A percentile compares a stretch with the other conserved stretches of the same genome.
These are phyloP conservation scores for Diaporthe sp. DNA, from an alignment of 2,329 filamentous ascomycete genomes.

Conservation along the genomic window DNA sequence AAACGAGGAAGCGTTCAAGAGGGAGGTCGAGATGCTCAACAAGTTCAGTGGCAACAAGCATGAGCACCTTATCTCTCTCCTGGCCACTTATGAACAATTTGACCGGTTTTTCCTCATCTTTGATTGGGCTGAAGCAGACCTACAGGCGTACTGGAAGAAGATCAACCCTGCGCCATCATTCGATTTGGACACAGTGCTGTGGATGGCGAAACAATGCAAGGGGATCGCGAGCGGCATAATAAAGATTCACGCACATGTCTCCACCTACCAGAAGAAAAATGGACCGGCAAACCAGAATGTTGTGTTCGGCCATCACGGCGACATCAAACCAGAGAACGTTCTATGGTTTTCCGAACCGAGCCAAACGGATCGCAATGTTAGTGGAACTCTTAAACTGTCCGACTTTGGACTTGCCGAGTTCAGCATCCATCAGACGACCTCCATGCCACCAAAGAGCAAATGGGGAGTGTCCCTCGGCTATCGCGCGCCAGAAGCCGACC, in stretches of 20 bases:
- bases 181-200: background rate
- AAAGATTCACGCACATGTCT: conserved; percentile 39
- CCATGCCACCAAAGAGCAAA: background rate
- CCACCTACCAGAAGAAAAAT: background rate
- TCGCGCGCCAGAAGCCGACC: conserved; percentile 17
- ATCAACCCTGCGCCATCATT: background rate
- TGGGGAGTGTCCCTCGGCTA: background rate
- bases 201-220: conserved; percentile 41
- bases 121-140: conserved; percentile 42
- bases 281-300: background rate
- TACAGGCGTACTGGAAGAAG: conserved; percentile 38
- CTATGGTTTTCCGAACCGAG: background rate
- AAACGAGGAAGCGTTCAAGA: conserved; percentile 28
- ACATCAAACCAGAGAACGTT: conserved; percentile 35
- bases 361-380: background rate
- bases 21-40: conserved; percentile 44
- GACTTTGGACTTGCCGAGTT: conserved; percentile 26
- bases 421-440: background rate
- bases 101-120: conserved; percentile 42
- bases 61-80: conserved; percentile 43
- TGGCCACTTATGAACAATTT: conserved; percentile 42
- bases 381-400: background rate
- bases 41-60: conserved; percentile 41
- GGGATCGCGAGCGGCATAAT: conserved; percentile 41
- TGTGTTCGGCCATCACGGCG: conserved; percentile 31